phyloP scores from a whole-genome alignment of 2,329 filamentous ascomycete species.

The Talaromyces sp. region DNA sequence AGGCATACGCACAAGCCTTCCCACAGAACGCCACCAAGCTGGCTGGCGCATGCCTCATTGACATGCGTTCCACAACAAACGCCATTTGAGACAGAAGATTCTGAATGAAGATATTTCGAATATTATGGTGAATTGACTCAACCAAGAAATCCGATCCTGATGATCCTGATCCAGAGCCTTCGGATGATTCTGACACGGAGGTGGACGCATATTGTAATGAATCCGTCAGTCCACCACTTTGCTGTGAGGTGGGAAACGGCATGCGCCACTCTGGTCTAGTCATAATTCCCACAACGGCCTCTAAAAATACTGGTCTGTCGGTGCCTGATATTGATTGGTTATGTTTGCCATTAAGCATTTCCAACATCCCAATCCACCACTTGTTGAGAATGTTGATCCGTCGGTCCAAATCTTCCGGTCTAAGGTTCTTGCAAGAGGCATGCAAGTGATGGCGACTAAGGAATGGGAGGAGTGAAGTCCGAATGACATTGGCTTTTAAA shows the following conservation, averaged over 20 bases:
- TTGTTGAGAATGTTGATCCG: slow-evolving; percentile 79
- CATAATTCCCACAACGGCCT: slow-evolving; percentile 81
- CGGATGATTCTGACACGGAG: slow-evolving; percentile 59
- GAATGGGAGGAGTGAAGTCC: slow-evolving; percentile 74
- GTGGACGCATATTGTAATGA: slow-evolving; percentile 45
- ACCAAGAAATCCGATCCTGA: slow-evolving; percentile 67
- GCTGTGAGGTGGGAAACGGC: slow-evolving; percentile 63
- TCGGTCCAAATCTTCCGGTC: slow-evolving; percentile 80
- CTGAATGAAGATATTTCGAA: slow-evolving; percentile 81
- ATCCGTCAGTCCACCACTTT: slow-evolving; percentile 41
- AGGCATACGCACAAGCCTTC: slow-evolving; percentile 88
- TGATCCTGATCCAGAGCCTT: slow-evolving; percentile 54
- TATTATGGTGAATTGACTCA: slow-evolving; percentile 81
- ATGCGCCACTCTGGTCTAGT: slow-evolving; percentile 84
- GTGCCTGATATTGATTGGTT: slow-evolving; percentile 78
- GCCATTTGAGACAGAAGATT: slow-evolving; percentile 82
- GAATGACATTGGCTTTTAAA: slow-evolving; percentile 75
- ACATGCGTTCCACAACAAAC: slow-evolving; percentile 88
- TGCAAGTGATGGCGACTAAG: slow-evolving; percentile 70
- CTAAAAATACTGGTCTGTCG: slow-evolving; percentile 79
- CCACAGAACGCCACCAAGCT: slow-evolving; percentile 83
- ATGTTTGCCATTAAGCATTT: slow-evolving; percentile 75
- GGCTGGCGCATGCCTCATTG: slow-evolving; percentile 70
- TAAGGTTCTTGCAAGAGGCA: slow-evolving; percentile 65
- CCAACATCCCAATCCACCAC: slow-evolving; percentile 85